These are phyloP conservation scores for Allium sativum DNA, from an alignment of 106 monocot genomes.

Conservation along the genomic window DNA sequence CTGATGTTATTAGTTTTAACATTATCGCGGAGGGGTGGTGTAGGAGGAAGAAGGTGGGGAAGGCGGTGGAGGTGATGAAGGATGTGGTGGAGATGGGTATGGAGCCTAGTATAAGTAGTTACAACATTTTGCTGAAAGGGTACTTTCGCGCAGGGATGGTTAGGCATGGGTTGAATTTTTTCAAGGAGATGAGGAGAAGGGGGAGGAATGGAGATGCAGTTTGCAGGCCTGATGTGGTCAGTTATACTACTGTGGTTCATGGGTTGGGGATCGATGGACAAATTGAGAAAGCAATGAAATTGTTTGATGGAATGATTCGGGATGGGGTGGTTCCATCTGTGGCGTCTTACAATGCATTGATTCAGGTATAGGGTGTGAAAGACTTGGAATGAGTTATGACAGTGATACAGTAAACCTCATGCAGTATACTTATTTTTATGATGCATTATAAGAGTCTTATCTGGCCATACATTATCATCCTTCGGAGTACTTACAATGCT, in stretches of 20 bases:
- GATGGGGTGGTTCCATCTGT: constrained; percentile 53
- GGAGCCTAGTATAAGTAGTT: constrained; percentile 54
- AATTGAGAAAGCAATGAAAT: constrained; percentile 35
- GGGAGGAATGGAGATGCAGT: constrained; percentile 12
- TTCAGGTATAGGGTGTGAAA: constrained; percentile 44
- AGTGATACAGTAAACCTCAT: too few species aligned
- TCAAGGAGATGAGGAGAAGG: constrained; percentile 74
- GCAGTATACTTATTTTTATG: too few species aligned
- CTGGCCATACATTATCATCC: too few species aligned
- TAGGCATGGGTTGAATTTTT: constrained; percentile 51
- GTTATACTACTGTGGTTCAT: constrained; percentile 71
- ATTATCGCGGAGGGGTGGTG: constrained; percentile 90
- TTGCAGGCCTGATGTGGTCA: constrained; percentile 64
- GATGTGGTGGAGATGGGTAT: constrained; percentile 67
- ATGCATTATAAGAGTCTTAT: too few species aligned
- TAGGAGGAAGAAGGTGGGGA: constrained; percentile 36
- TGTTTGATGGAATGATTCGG: constrained; percentile 73
- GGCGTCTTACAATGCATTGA: constrained; percentile 77
- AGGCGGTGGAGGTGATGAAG: constrained; percentile 46
- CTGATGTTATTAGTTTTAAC: constrained; percentile 65
- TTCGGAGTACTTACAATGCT: too few species aligned
- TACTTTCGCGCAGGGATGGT: constrained; percentile 62
- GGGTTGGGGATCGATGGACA: constrained; percentile 67
- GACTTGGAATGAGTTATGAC: too few species aligned
- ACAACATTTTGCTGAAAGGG: constrained; percentile 79